phyloP scores from a whole-genome alignment of 106 monocot species.

The Allium sativum region DNA sequence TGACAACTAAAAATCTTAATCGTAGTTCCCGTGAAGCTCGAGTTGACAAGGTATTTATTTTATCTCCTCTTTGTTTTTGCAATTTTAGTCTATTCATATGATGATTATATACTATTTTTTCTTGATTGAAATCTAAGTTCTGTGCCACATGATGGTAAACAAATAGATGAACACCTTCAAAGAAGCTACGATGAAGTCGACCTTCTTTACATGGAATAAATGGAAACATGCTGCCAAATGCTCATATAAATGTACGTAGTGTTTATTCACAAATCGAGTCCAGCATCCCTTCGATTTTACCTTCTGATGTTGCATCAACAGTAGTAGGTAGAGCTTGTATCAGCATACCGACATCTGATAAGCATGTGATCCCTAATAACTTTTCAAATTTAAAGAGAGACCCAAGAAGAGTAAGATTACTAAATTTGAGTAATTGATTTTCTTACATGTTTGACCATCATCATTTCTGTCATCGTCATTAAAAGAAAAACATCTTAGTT shows the following conservation, averaged over 20 bases:
- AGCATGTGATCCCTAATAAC: conserved; percentile 13
- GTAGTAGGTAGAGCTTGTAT: conserved; percentile 8
- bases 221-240: conserved; percentile 11
- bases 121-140: conserved; percentile 3
- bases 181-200: conserved; percentile 22
- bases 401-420: conserved; percentile 72
- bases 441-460: too few species aligned
- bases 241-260: conserved; percentile 19
- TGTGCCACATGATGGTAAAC: conserved; percentile 45
- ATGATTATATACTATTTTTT: conserved; percentile 1
- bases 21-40: conserved; percentile 43
- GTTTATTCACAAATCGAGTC: conserved; percentile 4
- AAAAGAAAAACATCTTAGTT: too few species aligned
- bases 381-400: conserved; percentile 57
- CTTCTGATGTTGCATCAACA: conserved; percentile 23
- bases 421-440: too few species aligned
- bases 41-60: conserved; percentile 39
- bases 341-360: conserved; percentile 23
- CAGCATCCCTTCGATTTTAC: conserved; percentile 13
- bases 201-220: conserved; percentile 7
- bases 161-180: conserved; percentile 40
- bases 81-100: neutral
- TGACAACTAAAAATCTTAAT: conserved; percentile 56
- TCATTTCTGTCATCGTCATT: too few species aligned
- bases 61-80: neutral